Evolutionary conservation across 176 grass and related monocot species (phyloP).

Genomic region (Ensete glaucum): DNA sequence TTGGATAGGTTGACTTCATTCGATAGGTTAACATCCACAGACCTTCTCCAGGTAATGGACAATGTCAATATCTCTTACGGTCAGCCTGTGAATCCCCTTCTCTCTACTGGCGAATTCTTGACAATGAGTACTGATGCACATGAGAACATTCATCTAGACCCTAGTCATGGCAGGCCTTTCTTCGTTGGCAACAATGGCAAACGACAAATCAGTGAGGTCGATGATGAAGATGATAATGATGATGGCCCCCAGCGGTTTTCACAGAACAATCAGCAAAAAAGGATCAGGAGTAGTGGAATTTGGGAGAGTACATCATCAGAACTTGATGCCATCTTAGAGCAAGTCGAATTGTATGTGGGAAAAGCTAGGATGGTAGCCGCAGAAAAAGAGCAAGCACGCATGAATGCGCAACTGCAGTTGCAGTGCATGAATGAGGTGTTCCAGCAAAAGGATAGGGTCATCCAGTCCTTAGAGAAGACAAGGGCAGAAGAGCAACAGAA

Average conservation of each 20-base stretch:
- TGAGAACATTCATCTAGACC: constrained; percentile 38
- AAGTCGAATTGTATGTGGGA: constrained; percentile 26
- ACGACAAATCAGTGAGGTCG: constrained; percentile 60
- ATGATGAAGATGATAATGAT: constrained; percentile 47
- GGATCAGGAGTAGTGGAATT: constrained; percentile 25
- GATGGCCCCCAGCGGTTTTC: constrained; percentile 37
- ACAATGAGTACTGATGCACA: constrained; percentile 52
- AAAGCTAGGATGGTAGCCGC: constrained; percentile 41
- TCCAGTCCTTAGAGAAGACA: constrained; percentile 44
- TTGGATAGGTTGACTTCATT: constrained; percentile 47
- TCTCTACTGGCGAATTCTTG: constrained; percentile 60
- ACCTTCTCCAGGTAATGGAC: constrained; percentile 70
- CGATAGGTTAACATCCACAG: constrained; percentile 38
- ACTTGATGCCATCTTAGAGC: constrained; percentile 33
- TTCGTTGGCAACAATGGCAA: constrained; percentile 63
- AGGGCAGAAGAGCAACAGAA: constrained; percentile 55
- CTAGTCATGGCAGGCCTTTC: constrained; percentile 32
- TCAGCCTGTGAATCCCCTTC: constrained; percentile 39
- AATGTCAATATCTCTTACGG: constrained; percentile 34
- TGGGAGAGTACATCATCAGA: constrained; percentile 27
- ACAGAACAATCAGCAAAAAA: constrained; percentile 48
- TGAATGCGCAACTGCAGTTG: constrained; percentile 39
- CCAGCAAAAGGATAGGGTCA: constrained; percentile 50
- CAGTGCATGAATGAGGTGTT: constrained; percentile 30
- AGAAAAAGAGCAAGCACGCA: constrained; percentile 46